Percentiles rank a stretch among this genome's conserved stretches.
Evolutionary conservation across 331 rosid genomes (phyloP).

Genomic region (Malus hybrid): DNA sequence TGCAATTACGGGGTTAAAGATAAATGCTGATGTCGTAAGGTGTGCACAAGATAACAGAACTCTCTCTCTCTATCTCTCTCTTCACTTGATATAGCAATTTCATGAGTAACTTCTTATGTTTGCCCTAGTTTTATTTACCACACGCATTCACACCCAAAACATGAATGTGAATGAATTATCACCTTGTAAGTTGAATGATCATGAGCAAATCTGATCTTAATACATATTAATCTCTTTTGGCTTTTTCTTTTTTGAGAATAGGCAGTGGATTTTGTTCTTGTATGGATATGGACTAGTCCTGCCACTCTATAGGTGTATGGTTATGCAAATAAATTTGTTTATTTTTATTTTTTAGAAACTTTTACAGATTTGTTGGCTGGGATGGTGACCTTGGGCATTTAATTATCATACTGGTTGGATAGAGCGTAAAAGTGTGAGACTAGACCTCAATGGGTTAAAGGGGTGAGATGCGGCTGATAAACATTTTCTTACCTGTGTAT

Average conservation of each 20-base stretch:
- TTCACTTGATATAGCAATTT: neutral
- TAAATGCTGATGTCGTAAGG: constrained; percentile 71
- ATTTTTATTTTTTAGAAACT: neutral
- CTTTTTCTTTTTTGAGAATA: neutral
- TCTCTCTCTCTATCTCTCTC: neutral
- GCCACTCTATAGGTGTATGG: neutral
- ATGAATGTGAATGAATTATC: neutral
- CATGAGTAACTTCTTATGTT: neutral
- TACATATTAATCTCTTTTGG: neutral
- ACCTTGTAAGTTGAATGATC: neutral
- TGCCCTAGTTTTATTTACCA: neutral
- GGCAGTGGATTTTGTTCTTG: neutral
- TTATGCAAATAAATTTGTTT: neutral
- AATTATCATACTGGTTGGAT: neutral
- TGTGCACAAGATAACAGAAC: constrained; percentile 31
- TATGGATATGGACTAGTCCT: neutral
- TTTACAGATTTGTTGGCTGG: neutral
- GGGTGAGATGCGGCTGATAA: neutral
- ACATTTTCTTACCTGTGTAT: neutral
- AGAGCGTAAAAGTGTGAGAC: neutral
- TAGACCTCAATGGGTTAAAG: neutral
- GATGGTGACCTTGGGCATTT: neutral
- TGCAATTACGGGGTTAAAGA: constrained; percentile 89
- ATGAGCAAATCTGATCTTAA: neutral
- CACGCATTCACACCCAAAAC: neutral